Evolutionary conservation across 805 yeast species (phyloP).

Genomic region (Yarrowia hollandica): DNA sequence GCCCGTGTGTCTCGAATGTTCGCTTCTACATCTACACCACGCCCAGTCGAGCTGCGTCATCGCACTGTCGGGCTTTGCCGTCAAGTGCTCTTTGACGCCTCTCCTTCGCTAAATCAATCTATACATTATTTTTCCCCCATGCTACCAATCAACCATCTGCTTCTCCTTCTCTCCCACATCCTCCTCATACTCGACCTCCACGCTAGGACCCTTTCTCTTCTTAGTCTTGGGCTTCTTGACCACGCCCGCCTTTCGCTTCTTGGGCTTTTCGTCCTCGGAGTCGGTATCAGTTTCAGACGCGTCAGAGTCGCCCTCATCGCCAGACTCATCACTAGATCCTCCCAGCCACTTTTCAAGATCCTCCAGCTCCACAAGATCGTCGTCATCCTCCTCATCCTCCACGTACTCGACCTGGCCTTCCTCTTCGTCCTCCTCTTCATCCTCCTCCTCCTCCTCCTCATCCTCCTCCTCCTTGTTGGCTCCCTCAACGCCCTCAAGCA

Average conservation of each 20-base stretch:
- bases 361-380: slow-evolving; percentile 85
- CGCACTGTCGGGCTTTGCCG: no score
- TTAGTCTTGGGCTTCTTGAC: slow-evolving; percentile 17
- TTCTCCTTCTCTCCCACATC: slow-evolving; percentile 30
- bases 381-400: slow-evolving; percentile 76
- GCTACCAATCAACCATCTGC: slow-evolving; percentile 29
- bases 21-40: no score
- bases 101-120: no score
- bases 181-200: slow-evolving; percentile 38
- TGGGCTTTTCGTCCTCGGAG: slow-evolving; percentile 28
- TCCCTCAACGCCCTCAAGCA: slow-evolving; percentile 72
- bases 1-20: no score
- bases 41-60: no score
- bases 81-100: no score
- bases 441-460: slow-evolving; percentile 49
- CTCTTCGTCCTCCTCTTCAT: slow-evolving; percentile 52
- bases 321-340: slow-evolving; percentile 38
- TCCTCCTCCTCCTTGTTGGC: slow-evolving; percentile 61
- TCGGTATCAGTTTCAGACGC: slow-evolving; percentile 21
- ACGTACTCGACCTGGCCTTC: slow-evolving; percentile 85
- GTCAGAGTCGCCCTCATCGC: background rate
- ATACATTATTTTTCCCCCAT: slow-evolving; percentile 13
- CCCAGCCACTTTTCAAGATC: slow-evolving; percentile 86
- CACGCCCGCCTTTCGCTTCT: slow-evolving; percentile 27
- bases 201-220: slow-evolving; percentile 33